Evolutionary conservation across 2,329 filamentous ascomycete species (phyloP).

Genomic region (Fusarium protoensiforme): DNA sequence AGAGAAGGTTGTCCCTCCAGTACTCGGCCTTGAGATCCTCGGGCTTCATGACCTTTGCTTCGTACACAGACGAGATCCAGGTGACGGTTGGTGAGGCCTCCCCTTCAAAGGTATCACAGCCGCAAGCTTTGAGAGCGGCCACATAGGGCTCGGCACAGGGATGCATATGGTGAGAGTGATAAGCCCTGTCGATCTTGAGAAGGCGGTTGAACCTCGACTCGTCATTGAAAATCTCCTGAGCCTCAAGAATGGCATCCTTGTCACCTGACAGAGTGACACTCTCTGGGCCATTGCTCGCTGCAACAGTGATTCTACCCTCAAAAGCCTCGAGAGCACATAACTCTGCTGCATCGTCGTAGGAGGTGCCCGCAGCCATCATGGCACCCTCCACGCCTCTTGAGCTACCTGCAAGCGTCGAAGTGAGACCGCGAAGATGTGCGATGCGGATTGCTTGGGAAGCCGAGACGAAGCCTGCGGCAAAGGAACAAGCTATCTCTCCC

Average conservation of each 20-base stretch:
- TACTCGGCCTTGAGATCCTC: conserved; percentile 18
- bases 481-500: conserved; percentile 63
- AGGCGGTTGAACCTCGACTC: conserved; percentile 37
- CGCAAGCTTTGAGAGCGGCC: neutral
- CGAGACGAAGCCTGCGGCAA: conserved; percentile 56
- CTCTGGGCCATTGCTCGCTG: conserved; percentile 36
- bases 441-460: conserved; percentile 39
- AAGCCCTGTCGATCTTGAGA: conserved; percentile 58
- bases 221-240: conserved; percentile 28
- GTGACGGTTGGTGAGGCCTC: neutral
- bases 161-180: conserved; percentile 62
- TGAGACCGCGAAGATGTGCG: conserved; percentile 27
- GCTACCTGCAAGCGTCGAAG: neutral
- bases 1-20: conserved; percentile 42
- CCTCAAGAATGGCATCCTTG: conserved; percentile 37
- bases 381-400: neutral
- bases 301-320: conserved; percentile 37
- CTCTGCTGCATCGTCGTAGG: conserved; percentile 26
- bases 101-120: neutral
- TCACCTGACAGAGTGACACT: conserved; percentile 48
- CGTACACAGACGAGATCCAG: conserved; percentile 32
- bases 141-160: conserved; percentile 27
- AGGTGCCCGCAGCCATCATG: conserved; percentile 41
- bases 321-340: conserved; percentile 10
- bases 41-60: neutral